A percentile compares a stretch with the other conserved stretches of the same genome.
Evolutionary conservation across 2,329 filamentous ascomycete species (phyloP).

Genomic region (Biscogniauxia sp.): DNA sequence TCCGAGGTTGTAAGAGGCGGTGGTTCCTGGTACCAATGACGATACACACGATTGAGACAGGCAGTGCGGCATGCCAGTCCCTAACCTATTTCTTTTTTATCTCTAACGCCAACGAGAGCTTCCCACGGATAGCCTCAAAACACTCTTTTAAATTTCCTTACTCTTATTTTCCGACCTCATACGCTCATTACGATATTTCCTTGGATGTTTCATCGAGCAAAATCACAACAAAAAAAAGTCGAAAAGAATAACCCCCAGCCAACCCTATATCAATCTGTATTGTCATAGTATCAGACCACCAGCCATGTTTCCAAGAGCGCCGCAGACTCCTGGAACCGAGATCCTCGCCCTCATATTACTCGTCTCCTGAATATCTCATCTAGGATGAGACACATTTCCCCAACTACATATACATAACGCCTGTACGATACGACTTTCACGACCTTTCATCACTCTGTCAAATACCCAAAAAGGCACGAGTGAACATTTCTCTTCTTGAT

Average conservation of each 20-base stretch:
- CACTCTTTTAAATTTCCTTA: slow-evolving; percentile 26
- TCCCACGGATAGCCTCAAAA: slow-evolving; percentile 6
- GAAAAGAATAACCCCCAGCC: slow-evolving; percentile 17
- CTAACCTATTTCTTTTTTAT: slow-evolving; percentile 26
- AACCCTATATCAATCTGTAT: slow-evolving; percentile 17
- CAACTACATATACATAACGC: slow-evolving; percentile 9
- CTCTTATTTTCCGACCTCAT: slow-evolving; percentile 27
- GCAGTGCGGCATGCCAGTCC: slow-evolving; percentile 26
- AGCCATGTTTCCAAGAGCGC: slow-evolving; percentile 4
- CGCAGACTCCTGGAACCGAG: not conserved
- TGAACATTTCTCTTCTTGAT: slow-evolving; percentile 20
- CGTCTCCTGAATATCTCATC: slow-evolving; percentile 7
- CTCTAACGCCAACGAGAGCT: slow-evolving; percentile 4
- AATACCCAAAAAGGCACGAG: not conserved
- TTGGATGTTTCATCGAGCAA: slow-evolving; percentile 20
- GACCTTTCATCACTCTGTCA: slow-evolving; percentile 1
- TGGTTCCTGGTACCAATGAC: slow-evolving; percentile 8
- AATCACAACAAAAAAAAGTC: slow-evolving; percentile 25
- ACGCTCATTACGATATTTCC: slow-evolving; percentile 33
- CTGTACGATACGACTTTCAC: slow-evolving; percentile 16
- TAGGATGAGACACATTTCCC: slow-evolving; percentile 3
- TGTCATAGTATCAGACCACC: slow-evolving; percentile 2
- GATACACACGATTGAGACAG: slow-evolving; percentile 14
- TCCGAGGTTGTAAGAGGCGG: slow-evolving; percentile 6
- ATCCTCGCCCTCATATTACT: slow-evolving; percentile 1